A percentile compares a stretch with the other conserved stretches of the same genome.
phyloP scores from a whole-genome alignment of 495 filamentous ascomycete genomes.

The Lasiosphaeriaceae sp. region DNA sequence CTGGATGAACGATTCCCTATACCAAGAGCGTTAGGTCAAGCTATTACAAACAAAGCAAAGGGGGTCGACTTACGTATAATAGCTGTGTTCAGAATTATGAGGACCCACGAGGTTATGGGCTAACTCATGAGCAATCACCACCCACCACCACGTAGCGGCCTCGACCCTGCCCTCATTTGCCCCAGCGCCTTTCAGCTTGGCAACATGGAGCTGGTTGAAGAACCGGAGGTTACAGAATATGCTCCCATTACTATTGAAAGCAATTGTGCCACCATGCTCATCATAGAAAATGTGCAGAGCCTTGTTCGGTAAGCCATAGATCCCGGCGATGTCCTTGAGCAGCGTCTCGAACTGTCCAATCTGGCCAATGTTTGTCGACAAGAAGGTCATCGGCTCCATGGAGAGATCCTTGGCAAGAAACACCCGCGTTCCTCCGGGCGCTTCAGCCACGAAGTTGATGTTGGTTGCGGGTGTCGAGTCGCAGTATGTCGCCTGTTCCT shows the following conservation, averaged over 20 bases:
- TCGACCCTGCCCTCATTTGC: constrained; percentile 48
- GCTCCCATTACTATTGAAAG: constrained; percentile 82
- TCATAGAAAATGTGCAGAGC: constrained; percentile 86
- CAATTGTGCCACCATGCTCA: constrained; percentile 72
- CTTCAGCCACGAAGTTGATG: constrained; percentile 67
- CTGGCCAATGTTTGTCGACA: constrained; percentile 54
- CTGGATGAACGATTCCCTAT: constrained; percentile 48
- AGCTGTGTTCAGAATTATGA: constrained; percentile 80
- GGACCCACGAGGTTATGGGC: constrained; percentile 84
- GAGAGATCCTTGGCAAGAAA: constrained; percentile 59
- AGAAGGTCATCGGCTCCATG: constrained; percentile 50
- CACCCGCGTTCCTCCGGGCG: constrained; percentile 66
- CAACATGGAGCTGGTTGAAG: constrained; percentile 73
- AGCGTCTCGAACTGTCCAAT: constrained; percentile 70
- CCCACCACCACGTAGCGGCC: constrained; percentile 85
- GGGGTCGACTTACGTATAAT: constrained; percentile 62
- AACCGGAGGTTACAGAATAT: constrained; percentile 93
- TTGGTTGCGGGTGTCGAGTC: constrained; percentile 78
- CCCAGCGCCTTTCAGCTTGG: constrained; percentile 20
- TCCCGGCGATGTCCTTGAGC: constrained; percentile 61
- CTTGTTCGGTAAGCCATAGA: constrained; percentile 62
- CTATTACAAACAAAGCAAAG: neutral
- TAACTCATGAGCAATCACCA: constrained; percentile 86
- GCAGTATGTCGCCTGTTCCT: constrained; percentile 86
- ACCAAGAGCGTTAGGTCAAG: neutral